phyloP scores from a whole-genome alignment of 805 yeast genomes.

The Kuraishia ogatae region DNA sequence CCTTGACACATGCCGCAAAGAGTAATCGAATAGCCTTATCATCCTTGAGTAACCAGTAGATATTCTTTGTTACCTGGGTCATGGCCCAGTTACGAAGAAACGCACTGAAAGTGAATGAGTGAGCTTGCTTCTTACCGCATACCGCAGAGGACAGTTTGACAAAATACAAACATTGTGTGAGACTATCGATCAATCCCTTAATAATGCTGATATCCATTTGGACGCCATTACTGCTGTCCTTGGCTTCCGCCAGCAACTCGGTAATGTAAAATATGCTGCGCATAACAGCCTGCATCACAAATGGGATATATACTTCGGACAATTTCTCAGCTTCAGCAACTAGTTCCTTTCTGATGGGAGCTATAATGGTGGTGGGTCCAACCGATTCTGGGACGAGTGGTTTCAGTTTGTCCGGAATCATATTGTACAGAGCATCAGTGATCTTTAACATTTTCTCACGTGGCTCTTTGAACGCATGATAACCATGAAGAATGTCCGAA shows the following conservation, averaged over 20 bases:
- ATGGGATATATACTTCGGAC: background rate
- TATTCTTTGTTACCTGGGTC: background rate
- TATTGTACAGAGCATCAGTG: background rate
- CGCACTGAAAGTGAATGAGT: background rate
- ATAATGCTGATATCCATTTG: background rate
- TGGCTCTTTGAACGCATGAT: conserved; percentile 4
- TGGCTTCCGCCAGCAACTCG: background rate
- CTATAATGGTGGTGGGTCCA: background rate
- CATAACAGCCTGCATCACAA: background rate
- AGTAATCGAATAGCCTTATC: background rate
- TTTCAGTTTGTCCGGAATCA: background rate
- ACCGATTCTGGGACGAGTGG: background rate
- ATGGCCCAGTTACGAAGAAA: background rate
- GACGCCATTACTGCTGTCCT: background rate
- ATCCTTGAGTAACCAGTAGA: background rate
- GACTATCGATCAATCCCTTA: background rate
- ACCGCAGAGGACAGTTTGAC: background rate
- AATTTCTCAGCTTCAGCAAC: background rate
- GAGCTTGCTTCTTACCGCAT: background rate
- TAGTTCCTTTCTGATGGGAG: background rate
- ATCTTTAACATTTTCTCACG: conserved; percentile 3
- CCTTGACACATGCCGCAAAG: background rate
- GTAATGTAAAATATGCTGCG: background rate
- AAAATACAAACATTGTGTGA: background rate
- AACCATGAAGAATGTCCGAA: conserved; percentile 4